Evolutionary conservation across 139 green algal species (phyloP).

Genomic region (Bryopsis sp.): DNA sequence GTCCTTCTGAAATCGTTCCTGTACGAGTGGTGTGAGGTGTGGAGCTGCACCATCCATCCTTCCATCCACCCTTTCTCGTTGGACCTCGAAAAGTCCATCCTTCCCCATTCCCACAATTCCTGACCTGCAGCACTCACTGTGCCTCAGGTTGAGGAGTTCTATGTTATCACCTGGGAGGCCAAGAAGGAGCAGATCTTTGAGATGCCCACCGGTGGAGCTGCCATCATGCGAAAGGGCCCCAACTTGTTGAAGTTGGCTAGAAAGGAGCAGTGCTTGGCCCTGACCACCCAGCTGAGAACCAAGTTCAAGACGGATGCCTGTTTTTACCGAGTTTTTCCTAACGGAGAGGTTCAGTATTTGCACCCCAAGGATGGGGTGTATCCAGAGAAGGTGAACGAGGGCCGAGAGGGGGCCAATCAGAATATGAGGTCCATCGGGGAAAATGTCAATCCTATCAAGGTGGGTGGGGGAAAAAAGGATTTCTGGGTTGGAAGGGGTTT

Average conservation of each 20-base stretch:
- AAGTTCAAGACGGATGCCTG: slow-evolving; percentile 94
- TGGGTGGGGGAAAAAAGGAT: slow-evolving; percentile 27
- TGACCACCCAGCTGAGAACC: slow-evolving; percentile 88
- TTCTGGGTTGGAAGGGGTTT: too few relatives aligned
- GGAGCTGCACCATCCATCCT: background rate
- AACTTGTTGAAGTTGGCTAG: slow-evolving; percentile 98
- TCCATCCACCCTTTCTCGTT: background rate
- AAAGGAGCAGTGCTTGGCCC: slow-evolving; percentile 98
- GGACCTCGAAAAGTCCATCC: background rate
- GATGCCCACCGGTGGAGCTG: slow-evolving; percentile 96
- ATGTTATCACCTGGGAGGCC: slow-evolving; percentile 87
- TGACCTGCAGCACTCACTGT: slow-evolving; percentile 9
- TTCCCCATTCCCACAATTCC: background rate
- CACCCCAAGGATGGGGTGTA: slow-evolving; percentile 98
- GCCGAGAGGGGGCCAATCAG: slow-evolving; percentile 72
- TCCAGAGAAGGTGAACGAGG: slow-evolving; percentile 98
- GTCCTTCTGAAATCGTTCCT: background rate
- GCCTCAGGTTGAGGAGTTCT: slow-evolving; percentile 89
- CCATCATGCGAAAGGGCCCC: slow-evolving; percentile 95
- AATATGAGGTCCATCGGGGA: slow-evolving; percentile 91
- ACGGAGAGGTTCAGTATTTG: slow-evolving; percentile 96
- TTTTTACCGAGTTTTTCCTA: slow-evolving; percentile 93
- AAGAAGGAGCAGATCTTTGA: slow-evolving; percentile 99
- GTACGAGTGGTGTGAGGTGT: background rate
- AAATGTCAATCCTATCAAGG: slow-evolving; percentile 83